phyloP scores from a whole-genome alignment of 768 basidiomycete genomes.

The Tephrocybe sp. region DNA sequence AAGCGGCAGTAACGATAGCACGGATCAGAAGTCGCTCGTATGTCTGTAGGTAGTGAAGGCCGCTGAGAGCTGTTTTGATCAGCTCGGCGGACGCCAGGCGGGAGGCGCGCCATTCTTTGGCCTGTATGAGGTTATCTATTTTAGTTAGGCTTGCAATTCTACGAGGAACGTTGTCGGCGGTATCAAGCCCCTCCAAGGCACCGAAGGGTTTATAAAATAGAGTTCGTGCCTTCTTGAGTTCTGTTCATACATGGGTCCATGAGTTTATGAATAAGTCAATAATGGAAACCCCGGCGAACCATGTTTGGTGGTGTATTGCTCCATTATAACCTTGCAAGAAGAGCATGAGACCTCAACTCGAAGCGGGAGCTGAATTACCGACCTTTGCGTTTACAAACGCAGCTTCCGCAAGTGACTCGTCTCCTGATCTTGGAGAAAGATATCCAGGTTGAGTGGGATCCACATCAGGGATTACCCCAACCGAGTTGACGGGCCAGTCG shows the following conservation, averaged over 20 bases:
- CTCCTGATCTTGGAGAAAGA: constrained; percentile 43
- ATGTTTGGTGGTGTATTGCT: constrained; percentile 77
- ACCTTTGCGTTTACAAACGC: constrained; percentile 68
- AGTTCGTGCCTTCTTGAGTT: constrained; percentile 55
- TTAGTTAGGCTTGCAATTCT: constrained; percentile 33
- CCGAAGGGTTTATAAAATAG: constrained; percentile 64
- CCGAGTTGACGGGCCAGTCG: constrained; percentile 78
- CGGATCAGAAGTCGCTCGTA: constrained; percentile 78
- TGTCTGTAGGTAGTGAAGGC: constrained; percentile 78
- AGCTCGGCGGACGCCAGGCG: constrained; percentile 48
- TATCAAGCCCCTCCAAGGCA: constrained; percentile 35
- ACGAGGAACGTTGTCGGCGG: constrained; percentile 21
- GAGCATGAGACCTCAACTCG: background rate
- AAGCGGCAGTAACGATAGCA: constrained; percentile 65
- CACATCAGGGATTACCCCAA: constrained; percentile 77
- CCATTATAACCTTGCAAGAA: constrained; percentile 54
- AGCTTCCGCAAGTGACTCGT: constrained; percentile 48
- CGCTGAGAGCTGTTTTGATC: constrained; percentile 51
- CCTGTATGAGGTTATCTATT: constrained; percentile 46
- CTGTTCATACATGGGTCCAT: constrained; percentile 28
- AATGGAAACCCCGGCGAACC: constrained; percentile 40
- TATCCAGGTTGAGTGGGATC: constrained; percentile 61
- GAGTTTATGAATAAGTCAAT: background rate
- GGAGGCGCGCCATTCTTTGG: constrained; percentile 44
- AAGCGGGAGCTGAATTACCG: background rate